Conservation (phyloP, 2,329 filamentous ascomycete species). For the Lomentospora prolificans region DNA sequence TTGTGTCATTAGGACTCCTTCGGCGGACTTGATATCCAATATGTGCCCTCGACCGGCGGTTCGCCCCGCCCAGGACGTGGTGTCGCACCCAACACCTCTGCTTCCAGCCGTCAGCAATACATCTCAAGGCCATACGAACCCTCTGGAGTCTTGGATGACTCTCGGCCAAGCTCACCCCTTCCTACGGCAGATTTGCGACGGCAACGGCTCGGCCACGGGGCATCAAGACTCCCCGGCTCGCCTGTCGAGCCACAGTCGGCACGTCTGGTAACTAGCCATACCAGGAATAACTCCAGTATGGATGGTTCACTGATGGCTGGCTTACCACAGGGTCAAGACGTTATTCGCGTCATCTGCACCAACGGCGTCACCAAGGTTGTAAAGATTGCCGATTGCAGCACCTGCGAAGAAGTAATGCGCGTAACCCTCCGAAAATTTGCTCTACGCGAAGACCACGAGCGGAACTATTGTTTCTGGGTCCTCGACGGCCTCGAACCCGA, state of each 20-base stretch:
- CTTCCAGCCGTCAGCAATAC: slow-evolving; percentile 22
- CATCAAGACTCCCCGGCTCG: slow-evolving; percentile 45
- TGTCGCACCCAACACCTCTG: slow-evolving; percentile 22
- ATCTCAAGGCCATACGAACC: slow-evolving; percentile 54
- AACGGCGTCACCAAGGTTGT: slow-evolving; percentile 87
- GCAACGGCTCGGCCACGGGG: slow-evolving; percentile 40
- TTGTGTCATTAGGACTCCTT: slow-evolving; percentile 61
- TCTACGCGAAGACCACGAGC: slow-evolving; percentile 79
- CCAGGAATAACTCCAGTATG: slow-evolving; percentile 71
- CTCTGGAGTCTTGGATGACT: slow-evolving; percentile 36
- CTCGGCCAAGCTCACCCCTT: slow-evolving; percentile 62
- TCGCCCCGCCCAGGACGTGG: slow-evolving; percentile 45
- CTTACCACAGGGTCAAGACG: slow-evolving; percentile 73
- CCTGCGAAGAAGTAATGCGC: slow-evolving; percentile 84
- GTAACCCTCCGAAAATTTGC: slow-evolving; percentile 82
- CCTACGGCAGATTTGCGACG: slow-evolving; percentile 47
- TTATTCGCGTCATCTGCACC: slow-evolving; percentile 89
- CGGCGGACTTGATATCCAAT: slow-evolving; percentile 61
- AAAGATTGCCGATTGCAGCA: slow-evolving; percentile 84
- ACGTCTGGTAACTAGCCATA: slow-evolving; percentile 56
- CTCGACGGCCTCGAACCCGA: slow-evolving; percentile 78
- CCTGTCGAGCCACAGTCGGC: slow-evolving; percentile 55
- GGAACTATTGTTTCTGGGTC: slow-evolving; percentile 96
- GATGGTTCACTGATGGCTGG: slow-evolving; percentile 81
- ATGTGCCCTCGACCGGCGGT: slow-evolving; percentile 47